Conservation (phyloP, 176 grass and related monocot species). For the Elymus sibiricus region DNA sequence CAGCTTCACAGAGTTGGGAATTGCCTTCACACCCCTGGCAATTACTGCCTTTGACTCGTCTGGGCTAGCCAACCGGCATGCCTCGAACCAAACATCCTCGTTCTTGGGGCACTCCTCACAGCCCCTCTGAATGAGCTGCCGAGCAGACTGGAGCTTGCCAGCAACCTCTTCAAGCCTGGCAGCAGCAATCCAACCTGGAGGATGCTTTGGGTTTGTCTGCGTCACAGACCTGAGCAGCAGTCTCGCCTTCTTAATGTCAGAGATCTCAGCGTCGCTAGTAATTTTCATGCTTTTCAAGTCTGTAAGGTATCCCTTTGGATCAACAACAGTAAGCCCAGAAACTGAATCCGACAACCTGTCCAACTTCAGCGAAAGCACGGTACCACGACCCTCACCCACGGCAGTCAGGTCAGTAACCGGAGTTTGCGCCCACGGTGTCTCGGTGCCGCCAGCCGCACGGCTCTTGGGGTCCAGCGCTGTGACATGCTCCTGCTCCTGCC, state of each 20-base stretch:
- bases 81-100: constrained; percentile 94
- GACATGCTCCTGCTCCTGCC: constrained; percentile 94
- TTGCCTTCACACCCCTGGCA: constrained; percentile 80
- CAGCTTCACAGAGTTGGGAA: constrained; percentile 89
- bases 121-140: constrained; percentile 78
- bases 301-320: constrained; percentile 92
- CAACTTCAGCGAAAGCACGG: constrained; percentile 85
- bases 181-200: constrained; percentile 94
- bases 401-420: constrained; percentile 89
- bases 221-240: constrained; percentile 84
- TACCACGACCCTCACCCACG: constrained; percentile 86
- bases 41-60: constrained; percentile 90
- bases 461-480: constrained; percentile 89
- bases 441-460: constrained; percentile 62
- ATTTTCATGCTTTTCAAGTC: constrained; percentile 98
- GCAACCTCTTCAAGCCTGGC: constrained; percentile 91
- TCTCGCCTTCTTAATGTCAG: constrained; percentile 91
- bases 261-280: constrained; percentile 94
- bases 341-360: constrained; percentile 88
- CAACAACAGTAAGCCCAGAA: constrained; percentile 83
- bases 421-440: constrained; percentile 81
- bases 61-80: constrained; percentile 80
- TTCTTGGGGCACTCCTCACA: constrained; percentile 96
- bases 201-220: constrained; percentile 90
- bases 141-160: constrained; percentile 72